These are phyloP conservation scores for Rubroboletus satanas DNA, from an alignment of 768 basidiomycete species.

Conservation along the genomic window DNA sequence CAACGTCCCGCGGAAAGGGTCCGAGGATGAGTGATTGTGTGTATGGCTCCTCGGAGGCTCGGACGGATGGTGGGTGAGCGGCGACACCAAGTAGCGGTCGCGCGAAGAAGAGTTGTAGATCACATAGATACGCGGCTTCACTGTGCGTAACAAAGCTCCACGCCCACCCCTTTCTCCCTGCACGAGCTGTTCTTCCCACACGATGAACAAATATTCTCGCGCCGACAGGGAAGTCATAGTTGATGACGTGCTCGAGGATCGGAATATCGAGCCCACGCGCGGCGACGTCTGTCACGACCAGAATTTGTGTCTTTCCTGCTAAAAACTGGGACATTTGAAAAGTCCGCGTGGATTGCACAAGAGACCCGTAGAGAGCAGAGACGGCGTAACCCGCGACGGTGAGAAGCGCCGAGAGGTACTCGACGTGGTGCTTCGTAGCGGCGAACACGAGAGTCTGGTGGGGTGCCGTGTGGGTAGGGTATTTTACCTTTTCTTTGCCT, in stretches of 20 bases:
- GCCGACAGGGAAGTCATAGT: conserved; percentile 97
- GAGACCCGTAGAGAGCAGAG: conserved; percentile 92
- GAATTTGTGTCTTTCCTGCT: conserved; percentile 67
- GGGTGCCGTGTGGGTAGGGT: conserved; percentile 53
- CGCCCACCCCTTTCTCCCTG: conserved; percentile 92
- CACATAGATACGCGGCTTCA: conserved; percentile 88
- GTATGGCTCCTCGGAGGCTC: conserved; percentile 57
- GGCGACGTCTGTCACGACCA: conserved; percentile 97
- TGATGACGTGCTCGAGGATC: conserved; percentile 91
- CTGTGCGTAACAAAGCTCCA: conserved; percentile 88
- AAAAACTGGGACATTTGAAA: conserved; percentile 92
- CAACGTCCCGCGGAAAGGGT: conserved; percentile 68
- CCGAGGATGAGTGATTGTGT: conserved; percentile 76
- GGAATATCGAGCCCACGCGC: conserved; percentile 98
- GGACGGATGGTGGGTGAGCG: conserved; percentile 28
- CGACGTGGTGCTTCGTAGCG: conserved; percentile 98
- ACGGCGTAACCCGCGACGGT: conserved; percentile 79
- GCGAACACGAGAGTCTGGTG: conserved; percentile 94
- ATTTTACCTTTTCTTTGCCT: conserved; percentile 47
- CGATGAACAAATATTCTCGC: conserved; percentile 93
- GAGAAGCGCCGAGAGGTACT: conserved; percentile 81
- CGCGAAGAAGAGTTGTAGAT: conserved; percentile 89
- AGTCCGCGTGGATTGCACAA: conserved; percentile 87
- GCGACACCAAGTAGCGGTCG: conserved; percentile 59
- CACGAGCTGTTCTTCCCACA: conserved; percentile 94